Percentiles rank a stretch among this genome's conserved stretches.
These are phyloP conservation scores for Salix purpurea DNA, from an alignment of 345 rosid species.

Conservation along the genomic window DNA sequence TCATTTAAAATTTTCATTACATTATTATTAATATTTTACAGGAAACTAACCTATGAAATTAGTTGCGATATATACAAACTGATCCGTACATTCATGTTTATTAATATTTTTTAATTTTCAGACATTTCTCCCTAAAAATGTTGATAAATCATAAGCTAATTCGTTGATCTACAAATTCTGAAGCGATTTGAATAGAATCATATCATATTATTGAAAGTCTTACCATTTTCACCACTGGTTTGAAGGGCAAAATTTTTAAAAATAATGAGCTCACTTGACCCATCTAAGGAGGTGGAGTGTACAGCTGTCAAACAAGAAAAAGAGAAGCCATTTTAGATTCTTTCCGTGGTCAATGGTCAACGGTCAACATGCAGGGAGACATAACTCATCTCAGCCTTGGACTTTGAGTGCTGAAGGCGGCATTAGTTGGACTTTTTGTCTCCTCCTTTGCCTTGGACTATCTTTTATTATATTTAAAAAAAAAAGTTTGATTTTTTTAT, in stretches of 20 bases:
- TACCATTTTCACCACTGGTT: not conserved
- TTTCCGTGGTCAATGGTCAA: slow-evolving; percentile 23
- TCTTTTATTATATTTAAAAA: not conserved
- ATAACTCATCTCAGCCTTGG: not conserved
- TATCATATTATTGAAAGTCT: too few relatives aligned
- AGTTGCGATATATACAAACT: accelerated
- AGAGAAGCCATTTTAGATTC: not conserved
- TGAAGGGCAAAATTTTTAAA: accelerated
- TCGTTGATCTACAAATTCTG: too few relatives aligned
- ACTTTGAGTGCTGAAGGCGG: slow-evolving; percentile 10
- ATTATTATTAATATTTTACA: too few relatives aligned
- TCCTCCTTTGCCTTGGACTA: not conserved
- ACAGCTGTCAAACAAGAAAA: not conserved
- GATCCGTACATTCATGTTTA: accelerated
- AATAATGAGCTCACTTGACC: not conserved
- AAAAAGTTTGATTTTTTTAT: too few relatives aligned
- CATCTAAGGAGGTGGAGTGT: not conserved
- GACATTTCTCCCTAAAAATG: too few relatives aligned
- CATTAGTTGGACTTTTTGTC: slow-evolving; percentile 9
- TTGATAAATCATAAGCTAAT: not conserved
- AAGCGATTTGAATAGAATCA: too few relatives aligned
- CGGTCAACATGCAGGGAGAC: not conserved
- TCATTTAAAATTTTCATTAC: too few relatives aligned
- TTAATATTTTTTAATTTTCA: too few relatives aligned
- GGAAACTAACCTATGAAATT: accelerated